Base-by-base conservation (phyloP, 148 eudicot genomes). In the Rhododendron henanense region DNA sequence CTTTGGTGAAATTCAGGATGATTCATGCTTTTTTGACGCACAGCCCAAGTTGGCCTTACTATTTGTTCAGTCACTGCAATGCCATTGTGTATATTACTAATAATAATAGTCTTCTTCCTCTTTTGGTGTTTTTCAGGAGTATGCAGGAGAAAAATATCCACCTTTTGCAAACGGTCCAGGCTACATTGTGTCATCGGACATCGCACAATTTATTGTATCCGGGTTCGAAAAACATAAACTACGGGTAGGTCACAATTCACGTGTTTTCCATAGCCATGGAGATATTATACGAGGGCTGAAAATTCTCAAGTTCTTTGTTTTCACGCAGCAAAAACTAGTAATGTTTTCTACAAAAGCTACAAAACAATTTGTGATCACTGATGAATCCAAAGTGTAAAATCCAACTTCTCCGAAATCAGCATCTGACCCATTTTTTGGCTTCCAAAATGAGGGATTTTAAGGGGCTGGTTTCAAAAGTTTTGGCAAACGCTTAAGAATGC, bases 41-140 rank as follows among this genome's bases (percentile, higher is more conserved):
- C 31, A 16, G 25, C 14, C 33, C 81, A 47, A 78, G 57, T n/a
- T 78, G 33, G 81, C 81, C 25, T 23, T 78, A 23, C 79, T 76
- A 18, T 45, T 69, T 78, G 81, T 23, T 78, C 48, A 25, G 39
- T 28, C 8, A 39, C n/a, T 31, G 31, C 39, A 16, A 28, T 45
- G 55, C 51, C 59, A 50, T 2, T 39, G 8, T 16, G n/a, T 21
- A 2, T 25, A 75, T 9, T 18, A 3, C 3, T 44, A 79, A 3
- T 23, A 79, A 3, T 23, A 6, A 28, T 14, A 79, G 11, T 21
- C 18, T 25, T 33, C 33, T 76, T 82, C 19, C 23, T 81, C 50
- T 79, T 78, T 61, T 86, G 41, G 28, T 79, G 1, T 84, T 61
- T 44, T 88, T 79, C 91, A 96, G 99, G 99, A 97, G 55, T 87